Base-by-base conservation (phyloP, 139 green algal genomes). In the Deuterostichococcus epilithicus region DNA sequence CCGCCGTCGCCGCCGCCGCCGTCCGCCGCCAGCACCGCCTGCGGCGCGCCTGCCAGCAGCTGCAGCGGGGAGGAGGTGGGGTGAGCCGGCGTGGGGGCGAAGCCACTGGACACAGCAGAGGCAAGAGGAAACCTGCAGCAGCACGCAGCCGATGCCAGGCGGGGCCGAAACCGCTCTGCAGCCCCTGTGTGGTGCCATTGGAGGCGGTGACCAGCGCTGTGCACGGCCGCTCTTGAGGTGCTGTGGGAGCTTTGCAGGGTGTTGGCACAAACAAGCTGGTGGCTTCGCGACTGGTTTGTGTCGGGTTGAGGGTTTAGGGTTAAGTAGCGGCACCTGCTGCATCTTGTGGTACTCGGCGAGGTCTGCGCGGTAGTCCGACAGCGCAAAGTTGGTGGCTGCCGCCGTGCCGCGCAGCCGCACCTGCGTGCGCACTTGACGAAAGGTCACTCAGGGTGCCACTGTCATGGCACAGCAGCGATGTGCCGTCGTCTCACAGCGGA, bases 381-480 rank as follows among this genome's bases (percentile, higher is more conserved):
- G 72, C 65, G 78, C 34, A 72, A 95, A 97, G 87, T 98, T 98
- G 75, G 94, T 97, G 28, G 93, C 88, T 28, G 93, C 92, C 13
- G 39, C 36, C 0, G 38, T 44, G 28, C 94, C 94, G 15, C 86
- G 80, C 35, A 96, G 82, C 10, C 86, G 80, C 58, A 89, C 84
- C 34, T 72, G 74, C 34, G 28, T 6, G 42, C 6, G 1, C 45
- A 45, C 8, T 72, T 39, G 42, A n/a, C 10, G 20, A 30, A 6
- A 44, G 68, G 35, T 38, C 70, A 68, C 18, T 2, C 2, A 0
- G 6, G 22, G 3, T 52, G 47, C 26, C 36, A 33, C 26, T 66
- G 69, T 8, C 18, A 34, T 30, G 69, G 20, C 6, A 59, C 37
- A 35, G 37, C 37, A 6, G 28, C 15, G 8, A 18, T 22, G 35